These are phyloP conservation scores for Saccharum hybrid DNA, from an alignment of 202 grass and related monocot genomes.

Conservation along the genomic window DNA sequence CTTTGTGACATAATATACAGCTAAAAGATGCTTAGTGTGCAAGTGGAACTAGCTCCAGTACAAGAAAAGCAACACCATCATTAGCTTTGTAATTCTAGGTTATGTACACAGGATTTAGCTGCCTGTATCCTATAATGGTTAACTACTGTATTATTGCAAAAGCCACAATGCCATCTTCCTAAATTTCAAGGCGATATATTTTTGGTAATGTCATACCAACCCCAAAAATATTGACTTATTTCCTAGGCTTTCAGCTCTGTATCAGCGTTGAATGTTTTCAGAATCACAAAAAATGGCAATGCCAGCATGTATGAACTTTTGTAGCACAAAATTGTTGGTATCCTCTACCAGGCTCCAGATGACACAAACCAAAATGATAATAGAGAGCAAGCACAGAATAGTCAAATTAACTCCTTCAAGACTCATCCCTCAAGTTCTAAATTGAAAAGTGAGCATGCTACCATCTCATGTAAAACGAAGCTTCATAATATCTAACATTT, in stretches of 20 bases:
- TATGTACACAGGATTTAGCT: not conserved
- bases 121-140: not conserved
- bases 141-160: not conserved
- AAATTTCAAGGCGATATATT: slow-evolving; percentile 3
- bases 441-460: not conserved
- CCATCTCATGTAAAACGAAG: slow-evolving; percentile 18
- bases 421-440: not conserved
- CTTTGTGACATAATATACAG: not conserved
- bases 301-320: not conserved
- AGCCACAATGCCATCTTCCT: not conserved
- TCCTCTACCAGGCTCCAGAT: not conserved
- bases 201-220: not conserved
- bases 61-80: slow-evolving; percentile 15
- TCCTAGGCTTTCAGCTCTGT: not conserved
- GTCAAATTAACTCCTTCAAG: not conserved
- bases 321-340: slow-evolving; percentile 4
- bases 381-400: not conserved
- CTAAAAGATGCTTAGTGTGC: not conserved
- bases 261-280: not conserved
- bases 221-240: slow-evolving; percentile 2
- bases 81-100: not conserved
- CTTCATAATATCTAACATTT: slow-evolving; percentile 14
- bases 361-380: slow-evolving; percentile 23
- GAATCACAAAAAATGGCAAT: not conserved
- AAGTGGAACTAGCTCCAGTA: not conserved